A percentile compares a stretch with the other conserved stretches of the same genome.
phyloP scores from a whole-genome alignment of 2,329 filamentous ascomycete species.

The Scytalidium sp. region DNA sequence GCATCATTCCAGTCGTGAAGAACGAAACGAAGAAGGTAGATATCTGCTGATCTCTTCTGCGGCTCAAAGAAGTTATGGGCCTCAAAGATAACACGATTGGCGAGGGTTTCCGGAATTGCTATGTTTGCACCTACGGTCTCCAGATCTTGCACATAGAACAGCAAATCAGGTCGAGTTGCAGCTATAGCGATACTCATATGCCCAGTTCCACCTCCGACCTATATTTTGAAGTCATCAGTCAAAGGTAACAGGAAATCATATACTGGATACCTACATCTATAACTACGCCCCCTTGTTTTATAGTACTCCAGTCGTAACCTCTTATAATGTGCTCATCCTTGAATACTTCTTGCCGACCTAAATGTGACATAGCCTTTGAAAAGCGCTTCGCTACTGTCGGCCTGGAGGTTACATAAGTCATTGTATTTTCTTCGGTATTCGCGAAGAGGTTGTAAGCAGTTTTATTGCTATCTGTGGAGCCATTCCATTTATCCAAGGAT shows the following conservation, averaged over 20 bases:
- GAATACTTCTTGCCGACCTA: slow-evolving; percentile 26
- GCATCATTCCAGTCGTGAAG: slow-evolving; percentile 48
- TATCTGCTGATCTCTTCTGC: slow-evolving; percentile 29
- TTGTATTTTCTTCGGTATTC: slow-evolving; percentile 22
- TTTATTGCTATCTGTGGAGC: slow-evolving; percentile 19
- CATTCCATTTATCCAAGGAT: slow-evolving; percentile 25
- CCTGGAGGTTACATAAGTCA: slow-evolving; percentile 26
- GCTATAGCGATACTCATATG: slow-evolving; percentile 29
- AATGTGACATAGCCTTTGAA: slow-evolving; percentile 30
- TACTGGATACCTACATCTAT: slow-evolving; percentile 31
- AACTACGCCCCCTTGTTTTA: slow-evolving; percentile 27
- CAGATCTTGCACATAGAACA: slow-evolving; percentile 30
- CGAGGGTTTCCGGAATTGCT: slow-evolving; percentile 12
- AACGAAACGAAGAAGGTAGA: slow-evolving; percentile 46
- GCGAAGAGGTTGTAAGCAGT: slow-evolving; percentile 18
- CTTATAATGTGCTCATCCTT: slow-evolving; percentile 30
- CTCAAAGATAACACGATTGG: slow-evolving; percentile 13
- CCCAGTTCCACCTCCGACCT: slow-evolving; percentile 31
- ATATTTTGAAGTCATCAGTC: neutral
- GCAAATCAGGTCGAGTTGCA: slow-evolving; percentile 22
- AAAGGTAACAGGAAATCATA: neutral
- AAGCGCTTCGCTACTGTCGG: slow-evolving; percentile 24
- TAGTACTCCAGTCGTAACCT: slow-evolving; percentile 35
- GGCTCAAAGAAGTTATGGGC: slow-evolving; percentile 23
- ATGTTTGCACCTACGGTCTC: slow-evolving; percentile 29